Conservation (phyloP, 2,329 filamentous ascomycete species). For the Chaetomium sp. region DNA sequence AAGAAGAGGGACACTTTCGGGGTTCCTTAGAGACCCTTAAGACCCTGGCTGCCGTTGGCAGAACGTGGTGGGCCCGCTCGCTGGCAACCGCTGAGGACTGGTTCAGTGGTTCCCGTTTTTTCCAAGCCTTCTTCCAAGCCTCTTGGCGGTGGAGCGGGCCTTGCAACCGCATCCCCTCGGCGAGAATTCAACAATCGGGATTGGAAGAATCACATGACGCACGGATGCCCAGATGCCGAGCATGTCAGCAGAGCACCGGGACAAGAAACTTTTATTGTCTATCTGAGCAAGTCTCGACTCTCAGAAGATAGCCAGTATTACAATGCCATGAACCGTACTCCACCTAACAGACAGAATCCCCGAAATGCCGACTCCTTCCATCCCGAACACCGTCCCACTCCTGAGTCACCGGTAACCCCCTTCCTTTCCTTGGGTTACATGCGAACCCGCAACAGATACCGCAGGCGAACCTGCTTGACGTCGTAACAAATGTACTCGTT, state of each 20-base stretch:
- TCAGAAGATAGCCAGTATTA: neutral
- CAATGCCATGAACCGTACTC: neutral
- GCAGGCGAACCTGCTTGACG: conserved; percentile 67
- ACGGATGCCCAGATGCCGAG: neutral
- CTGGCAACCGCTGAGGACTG: neutral
- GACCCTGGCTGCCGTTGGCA: neutral
- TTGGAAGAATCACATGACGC: neutral
- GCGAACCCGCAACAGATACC: conserved; percentile 68
- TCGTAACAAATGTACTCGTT: conserved; percentile 78
- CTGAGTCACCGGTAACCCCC: too few species aligned
- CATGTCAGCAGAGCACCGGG: neutral
- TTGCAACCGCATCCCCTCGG: neutral
- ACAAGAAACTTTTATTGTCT: neutral
- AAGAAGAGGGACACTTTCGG: neutral
- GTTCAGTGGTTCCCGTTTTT: neutral
- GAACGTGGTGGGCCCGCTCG: neutral
- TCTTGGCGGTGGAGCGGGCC: neutral
- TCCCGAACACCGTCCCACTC: neutral
- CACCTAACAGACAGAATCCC: neutral
- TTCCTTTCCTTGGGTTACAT: conserved; percentile 46
- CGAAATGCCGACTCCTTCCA: neutral
- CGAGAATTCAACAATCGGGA: neutral
- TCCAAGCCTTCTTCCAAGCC: neutral
- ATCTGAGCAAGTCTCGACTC: neutral
- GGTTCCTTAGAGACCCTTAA: neutral